phyloP scores from a whole-genome alignment of 2,329 filamentous ascomycete genomes.

The Ascochyta rabiei region DNA sequence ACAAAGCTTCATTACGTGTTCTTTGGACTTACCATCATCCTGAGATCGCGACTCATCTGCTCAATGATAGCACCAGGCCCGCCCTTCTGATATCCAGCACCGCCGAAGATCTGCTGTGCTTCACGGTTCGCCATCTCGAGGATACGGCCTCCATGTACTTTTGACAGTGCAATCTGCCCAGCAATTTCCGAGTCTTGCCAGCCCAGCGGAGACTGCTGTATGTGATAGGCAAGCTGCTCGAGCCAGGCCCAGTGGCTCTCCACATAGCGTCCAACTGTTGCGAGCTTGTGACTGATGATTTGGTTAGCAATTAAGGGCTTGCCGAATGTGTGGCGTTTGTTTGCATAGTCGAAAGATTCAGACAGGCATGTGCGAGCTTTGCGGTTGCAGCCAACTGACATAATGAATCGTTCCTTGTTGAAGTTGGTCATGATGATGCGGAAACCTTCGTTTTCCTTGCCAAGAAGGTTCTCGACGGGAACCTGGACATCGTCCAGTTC shows the following conservation, averaged over 20 bases:
- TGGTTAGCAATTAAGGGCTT: slow-evolving; percentile 63
- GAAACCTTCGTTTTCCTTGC: slow-evolving; percentile 62
- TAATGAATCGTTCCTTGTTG: slow-evolving; percentile 62
- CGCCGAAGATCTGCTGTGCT: slow-evolving; percentile 62
- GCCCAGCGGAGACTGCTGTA: slow-evolving; percentile 52
- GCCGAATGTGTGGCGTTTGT: slow-evolving; percentile 63
- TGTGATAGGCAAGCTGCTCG: slow-evolving; percentile 65
- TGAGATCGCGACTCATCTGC: slow-evolving; percentile 60
- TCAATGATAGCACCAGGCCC: slow-evolving; percentile 58
- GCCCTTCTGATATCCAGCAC: slow-evolving; percentile 59
- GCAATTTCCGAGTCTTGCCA: slow-evolving; percentile 50
- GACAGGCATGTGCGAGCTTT: slow-evolving; percentile 63
- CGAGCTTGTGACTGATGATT: slow-evolving; percentile 65
- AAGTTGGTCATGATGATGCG: slow-evolving; percentile 63
- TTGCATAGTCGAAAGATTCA: slow-evolving; percentile 60
- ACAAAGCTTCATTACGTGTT: no score
- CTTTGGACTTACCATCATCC: slow-evolving; percentile 56
- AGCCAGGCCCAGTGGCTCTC: slow-evolving; percentile 67
- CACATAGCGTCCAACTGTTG: slow-evolving; percentile 64
- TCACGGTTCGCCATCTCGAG: slow-evolving; percentile 59
- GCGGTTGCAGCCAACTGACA: slow-evolving; percentile 63
- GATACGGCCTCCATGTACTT: slow-evolving; percentile 58
- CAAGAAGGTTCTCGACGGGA: slow-evolving; percentile 60
- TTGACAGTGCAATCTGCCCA: slow-evolving; percentile 51
- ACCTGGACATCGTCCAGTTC: slow-evolving; percentile 63